Evolutionary conservation across 2,329 filamentous ascomycete species (phyloP), one percentile per base, ranked within the genome.

Genomic region (Orbilia javanica): DNA sequence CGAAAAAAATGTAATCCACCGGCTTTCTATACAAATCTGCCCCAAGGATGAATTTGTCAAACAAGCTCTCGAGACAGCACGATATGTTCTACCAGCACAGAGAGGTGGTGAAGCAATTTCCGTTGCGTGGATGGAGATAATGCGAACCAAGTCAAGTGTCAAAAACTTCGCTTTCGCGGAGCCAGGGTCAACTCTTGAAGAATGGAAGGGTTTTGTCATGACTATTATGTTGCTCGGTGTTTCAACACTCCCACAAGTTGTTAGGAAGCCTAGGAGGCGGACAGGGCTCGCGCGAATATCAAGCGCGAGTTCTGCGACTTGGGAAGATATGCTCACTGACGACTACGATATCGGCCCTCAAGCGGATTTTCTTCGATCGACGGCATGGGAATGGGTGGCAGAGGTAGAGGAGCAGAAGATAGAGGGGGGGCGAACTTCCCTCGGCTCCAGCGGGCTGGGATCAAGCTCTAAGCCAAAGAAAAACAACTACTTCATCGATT

Each of bases 331-430:
- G 62, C 53, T 81, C 31, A 78, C 67, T 8, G 78, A 79, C 27
- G 81, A 82, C 25, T 81, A 81, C n/a, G 80, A 82, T 67, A 81
- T 81, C 76, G 81, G 81, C 8, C 80, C 80, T 22, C 74, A 69
- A 22, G 79, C 81, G n/a, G 81, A 82, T 57, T 82, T 81, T 68
- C 57, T 91, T 85, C 87, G 89, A 80, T 89, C 86, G 75, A 85
- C 86, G 66, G 88, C 89, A 1, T 95, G 92, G 92, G 87, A 89
- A 44, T 94, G 92, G 92, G 86, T 91, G 48, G 84, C 90, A 65
- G 89, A 92, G 71, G 86, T 88, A 75, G 87, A 88, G 42, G 83
- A 86, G 62, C 82, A 81, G 31, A 80, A 74, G 29, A 67, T 68
- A 42, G 69, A 81, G 20, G 73, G 27, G 4, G 18, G 48, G 10